Evolutionary conservation across 345 rosid genomes (phyloP).

Genomic region (Eucalyptus leucophloia): DNA sequence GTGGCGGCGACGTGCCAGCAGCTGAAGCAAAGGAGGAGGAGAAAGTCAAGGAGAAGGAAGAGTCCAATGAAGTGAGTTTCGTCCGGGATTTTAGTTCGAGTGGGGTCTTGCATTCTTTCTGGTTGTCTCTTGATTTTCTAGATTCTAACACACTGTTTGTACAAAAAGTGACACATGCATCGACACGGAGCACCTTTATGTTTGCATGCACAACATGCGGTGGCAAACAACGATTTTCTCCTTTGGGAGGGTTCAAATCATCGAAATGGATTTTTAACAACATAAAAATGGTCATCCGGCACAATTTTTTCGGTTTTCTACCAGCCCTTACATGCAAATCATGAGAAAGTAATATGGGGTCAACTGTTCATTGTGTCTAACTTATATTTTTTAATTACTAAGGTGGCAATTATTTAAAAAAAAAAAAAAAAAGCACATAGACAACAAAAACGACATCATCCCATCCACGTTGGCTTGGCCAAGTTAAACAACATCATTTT

Average conservation of each 20-base stretch:
- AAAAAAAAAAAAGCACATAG: too few relatives aligned
- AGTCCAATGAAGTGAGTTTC: too few relatives aligned
- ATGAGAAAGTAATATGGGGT: not conserved
- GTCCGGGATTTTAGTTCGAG: too few relatives aligned
- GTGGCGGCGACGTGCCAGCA: constrained; percentile 28
- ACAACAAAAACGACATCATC: too few relatives aligned
- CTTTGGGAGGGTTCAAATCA: not conserved
- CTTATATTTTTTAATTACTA: not conserved
- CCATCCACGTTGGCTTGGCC: too few relatives aligned
- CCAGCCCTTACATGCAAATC: not conserved
- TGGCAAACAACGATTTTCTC: not conserved
- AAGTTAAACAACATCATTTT: too few relatives aligned
- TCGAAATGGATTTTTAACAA: not conserved
- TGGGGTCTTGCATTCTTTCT: not conserved
- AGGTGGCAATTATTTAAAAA: too few relatives aligned
- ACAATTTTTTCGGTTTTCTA: not conserved
- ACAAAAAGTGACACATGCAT: not conserved
- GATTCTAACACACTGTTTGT: not conserved
- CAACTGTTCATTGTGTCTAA: not conserved
- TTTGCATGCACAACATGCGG: not conserved
- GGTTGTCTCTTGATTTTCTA: not conserved
- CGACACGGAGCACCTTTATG: not conserved
- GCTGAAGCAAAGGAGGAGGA: constrained; percentile 68
- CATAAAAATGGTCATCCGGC: not conserved
- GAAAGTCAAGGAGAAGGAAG: constrained; percentile 10